Conservation (phyloP, 768 basidiomycete species). For the Cubamyces lactineus region DNA sequence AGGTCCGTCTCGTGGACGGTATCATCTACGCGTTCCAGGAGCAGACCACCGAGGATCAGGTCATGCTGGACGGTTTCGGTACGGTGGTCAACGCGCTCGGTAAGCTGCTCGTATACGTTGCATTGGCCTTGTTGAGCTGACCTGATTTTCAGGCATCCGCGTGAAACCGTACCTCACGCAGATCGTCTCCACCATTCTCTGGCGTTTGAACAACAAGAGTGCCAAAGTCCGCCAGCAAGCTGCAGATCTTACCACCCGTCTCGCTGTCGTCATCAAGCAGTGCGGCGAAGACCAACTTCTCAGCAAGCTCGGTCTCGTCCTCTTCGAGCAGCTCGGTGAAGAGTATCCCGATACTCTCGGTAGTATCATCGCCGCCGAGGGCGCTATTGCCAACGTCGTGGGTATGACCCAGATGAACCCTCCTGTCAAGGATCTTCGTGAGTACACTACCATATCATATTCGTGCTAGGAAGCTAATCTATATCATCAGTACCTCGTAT, state of each 20-base stretch:
- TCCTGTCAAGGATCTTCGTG: conserved; percentile 96
- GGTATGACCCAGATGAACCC: conserved; percentile 99
- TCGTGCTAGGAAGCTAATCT: conserved; percentile 20
- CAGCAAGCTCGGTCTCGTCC: conserved; percentile 93
- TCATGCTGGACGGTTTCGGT: conserved; percentile 98
- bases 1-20: conserved; percentile 93
- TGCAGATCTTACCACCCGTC: conserved; percentile 94
- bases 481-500: conserved; percentile 83
- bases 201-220: conserved; percentile 99
- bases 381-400: conserved; percentile 98
- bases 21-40: conserved; percentile 99
- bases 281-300: conserved; percentile 96
- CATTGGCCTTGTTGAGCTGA: background rate
- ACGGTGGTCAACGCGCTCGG: conserved; percentile 95
- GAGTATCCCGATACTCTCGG: conserved; percentile 99
- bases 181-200: conserved; percentile 97
- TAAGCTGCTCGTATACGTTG: conserved; percentile 24
- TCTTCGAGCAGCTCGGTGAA: conserved; percentile 98
- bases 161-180: conserved; percentile 99
- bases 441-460: conserved; percentile 42
- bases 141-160: conserved; percentile 62
- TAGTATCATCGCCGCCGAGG: conserved; percentile 98
- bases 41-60: conserved; percentile 98
- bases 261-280: conserved; percentile 98
- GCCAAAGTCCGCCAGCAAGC: conserved; percentile 99